Evolutionary conservation across 805 yeast species (phyloP).

Genomic region (Candida mattraensis): DNA sequence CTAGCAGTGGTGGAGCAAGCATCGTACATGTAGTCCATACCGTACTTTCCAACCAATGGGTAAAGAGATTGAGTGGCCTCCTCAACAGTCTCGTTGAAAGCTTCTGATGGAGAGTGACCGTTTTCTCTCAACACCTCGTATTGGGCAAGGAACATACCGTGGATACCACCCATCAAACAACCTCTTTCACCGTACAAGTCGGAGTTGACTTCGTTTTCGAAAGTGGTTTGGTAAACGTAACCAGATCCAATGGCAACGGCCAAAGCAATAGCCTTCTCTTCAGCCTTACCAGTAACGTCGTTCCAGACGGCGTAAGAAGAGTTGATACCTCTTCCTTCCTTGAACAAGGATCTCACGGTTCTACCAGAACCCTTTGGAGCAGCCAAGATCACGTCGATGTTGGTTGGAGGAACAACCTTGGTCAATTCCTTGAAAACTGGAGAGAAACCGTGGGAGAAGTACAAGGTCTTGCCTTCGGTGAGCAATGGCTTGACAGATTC

Average conservation of each 20-base stretch:
- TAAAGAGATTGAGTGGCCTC: conserved; percentile 99
- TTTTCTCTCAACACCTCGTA: conserved; percentile 99
- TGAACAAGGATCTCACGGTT: conserved; percentile 98
- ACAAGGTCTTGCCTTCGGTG: conserved; percentile 96
- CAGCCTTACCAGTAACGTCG: conserved; percentile 98
- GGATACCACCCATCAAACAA: conserved; percentile 99
- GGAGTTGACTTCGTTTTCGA: conserved; percentile 98
- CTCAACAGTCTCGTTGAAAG: conserved; percentile 99
- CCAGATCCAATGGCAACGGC: conserved; percentile 99
- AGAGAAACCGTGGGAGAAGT: conserved; percentile 99
- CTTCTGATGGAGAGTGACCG: conserved; percentile 99
- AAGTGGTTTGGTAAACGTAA: conserved; percentile 99
- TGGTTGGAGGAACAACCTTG: conserved; percentile 90
- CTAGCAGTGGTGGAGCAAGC: conserved; percentile 99
- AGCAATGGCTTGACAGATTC: conserved; percentile 77
- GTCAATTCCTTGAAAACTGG: conserved; percentile 98
- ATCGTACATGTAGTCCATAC: conserved; percentile 99
- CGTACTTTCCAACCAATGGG: conserved; percentile 98
- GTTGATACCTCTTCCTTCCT: conserved; percentile 99
- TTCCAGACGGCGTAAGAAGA: conserved; percentile 99
- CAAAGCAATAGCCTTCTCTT: conserved; percentile 97
- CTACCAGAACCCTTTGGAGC: conserved; percentile 99
- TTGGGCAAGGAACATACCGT: conserved; percentile 99
- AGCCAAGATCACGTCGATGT: conserved; percentile 95
- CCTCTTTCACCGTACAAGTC: conserved; percentile 99